Evolutionary conservation across 108 stramenopile species (phyloP).

Genomic region (Conticribra guillardii): DNA sequence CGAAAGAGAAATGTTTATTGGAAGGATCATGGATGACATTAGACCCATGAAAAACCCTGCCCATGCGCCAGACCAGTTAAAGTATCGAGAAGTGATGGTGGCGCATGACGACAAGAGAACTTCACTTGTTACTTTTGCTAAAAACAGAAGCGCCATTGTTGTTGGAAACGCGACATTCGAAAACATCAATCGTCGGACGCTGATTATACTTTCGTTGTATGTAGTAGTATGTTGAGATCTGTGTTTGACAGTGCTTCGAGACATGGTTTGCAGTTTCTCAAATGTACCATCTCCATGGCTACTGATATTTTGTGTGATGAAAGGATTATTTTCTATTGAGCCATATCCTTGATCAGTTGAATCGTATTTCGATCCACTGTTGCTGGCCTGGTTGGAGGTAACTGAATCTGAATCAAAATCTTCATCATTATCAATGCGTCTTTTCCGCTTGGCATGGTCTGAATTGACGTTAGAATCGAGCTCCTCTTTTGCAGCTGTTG

Average conservation of each 20-base stretch:
- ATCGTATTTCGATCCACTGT: background rate
- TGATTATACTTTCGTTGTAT: conserved; percentile 33
- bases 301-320: background rate
- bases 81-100: conserved; percentile 38
- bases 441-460: background rate
- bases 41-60: conserved; percentile 40
- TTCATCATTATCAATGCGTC: conserved; percentile 21
- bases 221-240: background rate
- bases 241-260: conserved; percentile 11
- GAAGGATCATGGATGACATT: conserved; percentile 32
- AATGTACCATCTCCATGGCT: conserved; percentile 32
- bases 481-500: conserved; percentile 9
- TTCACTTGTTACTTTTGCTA: conserved; percentile 23
- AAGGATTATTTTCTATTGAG: conserved; percentile 15
- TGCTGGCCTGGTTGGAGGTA: background rate
- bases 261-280: conserved; percentile 49
- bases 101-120: conserved; percentile 38
- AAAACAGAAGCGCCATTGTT: conserved; percentile 16
- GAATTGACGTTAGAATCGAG: background rate
- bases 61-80: conserved; percentile 35
- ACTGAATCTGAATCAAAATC: conserved; percentile 47
- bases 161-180: conserved; percentile 51
- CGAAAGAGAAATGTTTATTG: conserved; percentile 34
- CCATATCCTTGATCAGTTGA: background rate
- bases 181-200: conserved; percentile 32